phyloP scores from a whole-genome alignment of 441 rosid species.

The Eugenia klotzschiana region DNA sequence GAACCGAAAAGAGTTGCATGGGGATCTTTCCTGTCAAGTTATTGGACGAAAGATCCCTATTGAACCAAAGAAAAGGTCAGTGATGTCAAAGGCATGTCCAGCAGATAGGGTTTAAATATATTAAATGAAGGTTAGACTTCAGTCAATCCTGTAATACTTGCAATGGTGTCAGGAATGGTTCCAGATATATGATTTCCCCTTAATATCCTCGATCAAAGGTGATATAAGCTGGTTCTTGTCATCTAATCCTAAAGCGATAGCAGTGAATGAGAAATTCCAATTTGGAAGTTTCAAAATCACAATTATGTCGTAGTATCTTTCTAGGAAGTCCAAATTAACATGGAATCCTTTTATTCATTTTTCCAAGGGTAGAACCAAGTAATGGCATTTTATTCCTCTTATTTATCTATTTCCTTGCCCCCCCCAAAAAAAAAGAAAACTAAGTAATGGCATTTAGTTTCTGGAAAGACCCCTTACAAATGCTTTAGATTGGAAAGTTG shows the following conservation, averaged over 20 bases:
- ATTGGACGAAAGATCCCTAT: constrained; percentile 78
- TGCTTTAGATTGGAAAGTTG: constrained; percentile 53
- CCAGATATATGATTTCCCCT: constrained; percentile 7
- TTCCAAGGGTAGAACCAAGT: neutral
- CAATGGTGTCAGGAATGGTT: constrained; percentile 3
- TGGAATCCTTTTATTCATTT: neutral
- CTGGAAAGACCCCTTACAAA: constrained; percentile 31
- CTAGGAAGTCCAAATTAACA: neutral
- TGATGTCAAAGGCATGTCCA: neutral
- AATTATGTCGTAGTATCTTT: neutral
- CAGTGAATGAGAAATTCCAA: neutral
- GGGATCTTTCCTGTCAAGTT: constrained; percentile 61
- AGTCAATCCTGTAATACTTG: neutral
- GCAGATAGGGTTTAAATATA: neutral
- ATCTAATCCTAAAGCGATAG: neutral
- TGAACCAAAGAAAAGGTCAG: neutral
- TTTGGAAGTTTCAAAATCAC: neutral
- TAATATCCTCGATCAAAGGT: neutral
- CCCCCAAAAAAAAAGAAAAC: too few relatives aligned
- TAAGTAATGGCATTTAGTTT: neutral
- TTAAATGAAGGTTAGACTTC: neutral
- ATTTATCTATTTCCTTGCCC: too few relatives aligned
- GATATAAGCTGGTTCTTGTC: neutral
- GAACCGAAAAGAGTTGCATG: constrained; percentile 36
- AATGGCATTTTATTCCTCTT: neutral